Base-by-base conservation (phyloP, 2,329 filamentous ascomycete species). In the Ascocoryne sarcoides region DNA sequence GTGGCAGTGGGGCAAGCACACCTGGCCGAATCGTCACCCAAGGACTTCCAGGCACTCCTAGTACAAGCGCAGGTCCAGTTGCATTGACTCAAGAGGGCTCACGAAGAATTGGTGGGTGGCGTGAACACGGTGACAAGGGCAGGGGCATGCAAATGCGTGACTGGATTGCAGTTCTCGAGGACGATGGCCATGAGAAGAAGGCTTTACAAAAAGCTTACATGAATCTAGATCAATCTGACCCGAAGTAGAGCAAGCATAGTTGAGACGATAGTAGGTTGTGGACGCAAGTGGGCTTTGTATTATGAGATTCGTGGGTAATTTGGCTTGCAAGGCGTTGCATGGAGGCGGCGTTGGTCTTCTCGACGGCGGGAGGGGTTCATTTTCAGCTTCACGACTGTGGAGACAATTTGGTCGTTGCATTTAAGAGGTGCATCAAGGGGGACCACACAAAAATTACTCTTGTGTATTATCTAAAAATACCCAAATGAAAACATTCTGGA, bases 141-240 rank as follows among this genome's bases (percentile, higher is more conserved):
- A 75, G 72, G 50, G 80, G 81, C 18, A 85, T 95, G 35, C 88
- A 95, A 64, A 67, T 94, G 38, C 75, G 90, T 40, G 90, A 95
- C 61, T 79, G 88, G 67, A 68, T 94, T 12, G 70, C 76, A 15
- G 84, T 84, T 44, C 69, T 95, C 34, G 89, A 95, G 60, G 70
- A 79, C 37, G 86, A 94, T 58, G 82, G 84, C 1, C 72, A 70
- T 49, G 82, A 87, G 59, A 66, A 65, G 49, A 74, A 68, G 56
- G 73, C 78, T 17, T 59, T 85, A 35, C 77, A 83, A 56, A 62
- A 49, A 39, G 52, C 52, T 16, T 61, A 61, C 33, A 35, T 51
- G 31, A 38, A 23, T 26, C 45, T 57, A 10, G 58, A 59, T 30
- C 37, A 44, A 16, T 52, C 49, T 3, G 52, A 55, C 16, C 55